These are phyloP conservation scores for Thelephora terrestris DNA, from an alignment of 1,284 basidiomycete genomes.

Conservation along the genomic window DNA sequence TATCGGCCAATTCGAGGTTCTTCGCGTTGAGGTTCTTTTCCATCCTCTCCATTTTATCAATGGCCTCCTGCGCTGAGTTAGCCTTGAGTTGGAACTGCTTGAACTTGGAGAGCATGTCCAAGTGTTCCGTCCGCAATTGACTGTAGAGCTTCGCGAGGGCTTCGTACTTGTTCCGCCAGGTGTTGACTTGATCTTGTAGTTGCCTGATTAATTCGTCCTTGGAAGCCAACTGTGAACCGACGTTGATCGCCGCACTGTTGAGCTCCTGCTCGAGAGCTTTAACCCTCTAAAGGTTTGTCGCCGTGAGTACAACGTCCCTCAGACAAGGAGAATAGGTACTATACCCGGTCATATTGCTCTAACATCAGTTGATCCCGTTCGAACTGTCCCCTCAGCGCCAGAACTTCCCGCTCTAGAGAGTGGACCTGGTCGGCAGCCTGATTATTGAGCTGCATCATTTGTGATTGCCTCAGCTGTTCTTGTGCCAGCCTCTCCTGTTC, in stretches of 20 bases:
- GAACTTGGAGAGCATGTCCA: slow-evolving; percentile 96
- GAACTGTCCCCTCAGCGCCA: slow-evolving; percentile 93
- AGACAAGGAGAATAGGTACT: slow-evolving; percentile 19
- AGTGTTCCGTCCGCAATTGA: slow-evolving; percentile 92
- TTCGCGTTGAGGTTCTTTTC: slow-evolving; percentile 97
- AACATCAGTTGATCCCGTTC: slow-evolving; percentile 97
- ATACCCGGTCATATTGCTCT: slow-evolving; percentile 92
- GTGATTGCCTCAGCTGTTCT: slow-evolving; percentile 76
- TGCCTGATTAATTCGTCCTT: slow-evolving; percentile 97
- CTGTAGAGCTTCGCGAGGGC: slow-evolving; percentile 98
- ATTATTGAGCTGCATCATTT: slow-evolving; percentile 68
- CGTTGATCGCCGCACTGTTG: slow-evolving; percentile 66
- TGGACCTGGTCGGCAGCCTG: slow-evolving; percentile 56
- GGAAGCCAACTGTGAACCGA: slow-evolving; percentile 79
- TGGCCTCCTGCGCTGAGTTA: slow-evolving; percentile 97
- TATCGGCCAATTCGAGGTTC: slow-evolving; percentile 96
- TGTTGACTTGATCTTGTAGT: slow-evolving; percentile 91
- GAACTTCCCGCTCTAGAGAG: slow-evolving; percentile 85
- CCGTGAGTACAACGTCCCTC: slow-evolving; percentile 3
- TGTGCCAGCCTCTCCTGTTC: slow-evolving; percentile 86
- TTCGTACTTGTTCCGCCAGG: slow-evolving; percentile 99
- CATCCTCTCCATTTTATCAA: slow-evolving; percentile 99
- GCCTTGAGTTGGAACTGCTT: slow-evolving; percentile 98
- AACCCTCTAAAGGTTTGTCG: slow-evolving; percentile 54
- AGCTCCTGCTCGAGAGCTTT: slow-evolving; percentile 95